phyloP scores from a whole-genome alignment of 495 filamentous ascomycete species.

The Trichoderma reesei region DNA sequence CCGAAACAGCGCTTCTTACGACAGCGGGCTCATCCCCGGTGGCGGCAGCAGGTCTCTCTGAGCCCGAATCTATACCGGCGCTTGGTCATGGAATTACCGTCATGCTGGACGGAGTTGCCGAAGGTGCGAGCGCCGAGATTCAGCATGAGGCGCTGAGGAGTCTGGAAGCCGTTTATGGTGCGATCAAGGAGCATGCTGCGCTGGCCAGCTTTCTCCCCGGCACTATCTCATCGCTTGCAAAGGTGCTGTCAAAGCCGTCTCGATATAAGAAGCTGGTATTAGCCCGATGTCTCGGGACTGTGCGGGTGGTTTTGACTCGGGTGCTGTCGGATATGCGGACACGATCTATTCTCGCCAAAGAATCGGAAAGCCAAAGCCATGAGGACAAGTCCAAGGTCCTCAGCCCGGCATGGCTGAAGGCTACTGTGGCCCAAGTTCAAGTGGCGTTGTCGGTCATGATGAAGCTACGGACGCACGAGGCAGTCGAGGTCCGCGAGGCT shows the following conservation, averaged over 20 bases:
- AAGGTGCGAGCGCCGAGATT: conserved; percentile 49
- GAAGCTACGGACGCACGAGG: conserved; percentile 65
- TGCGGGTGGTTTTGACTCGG: conserved; percentile 50
- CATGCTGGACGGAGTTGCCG: conserved; percentile 58
- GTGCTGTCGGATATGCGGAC: conserved; percentile 56
- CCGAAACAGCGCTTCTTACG: conserved; percentile 32
- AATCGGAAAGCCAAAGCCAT: conserved; percentile 4
- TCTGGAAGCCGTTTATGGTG: conserved; percentile 49
- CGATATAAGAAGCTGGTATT: conserved; percentile 56
- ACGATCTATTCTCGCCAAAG: conserved; percentile 28
- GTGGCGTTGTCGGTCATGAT: conserved; percentile 72
- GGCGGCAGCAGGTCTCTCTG: conserved; percentile 30
- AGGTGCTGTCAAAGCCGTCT: conserved; percentile 58
- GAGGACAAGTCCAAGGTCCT: conserved; percentile 23
- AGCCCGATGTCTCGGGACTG: conserved; percentile 45
- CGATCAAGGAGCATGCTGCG: conserved; percentile 58
- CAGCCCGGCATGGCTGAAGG: conserved; percentile 64
- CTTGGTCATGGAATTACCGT: conserved; percentile 77
- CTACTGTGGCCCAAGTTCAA: conserved; percentile 74
- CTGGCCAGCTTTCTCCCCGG: conserved; percentile 81
- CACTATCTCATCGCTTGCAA: conserved; percentile 72
- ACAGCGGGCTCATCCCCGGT: conserved; percentile 20
- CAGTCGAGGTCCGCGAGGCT: conserved; percentile 57
- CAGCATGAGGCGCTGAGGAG: conserved; percentile 58
- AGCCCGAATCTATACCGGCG: conserved; percentile 59